Base-by-base conservation (phyloP, 2,329 filamentous ascomycete genomes). In the Neopestalotiopsis clavispora region DNA sequence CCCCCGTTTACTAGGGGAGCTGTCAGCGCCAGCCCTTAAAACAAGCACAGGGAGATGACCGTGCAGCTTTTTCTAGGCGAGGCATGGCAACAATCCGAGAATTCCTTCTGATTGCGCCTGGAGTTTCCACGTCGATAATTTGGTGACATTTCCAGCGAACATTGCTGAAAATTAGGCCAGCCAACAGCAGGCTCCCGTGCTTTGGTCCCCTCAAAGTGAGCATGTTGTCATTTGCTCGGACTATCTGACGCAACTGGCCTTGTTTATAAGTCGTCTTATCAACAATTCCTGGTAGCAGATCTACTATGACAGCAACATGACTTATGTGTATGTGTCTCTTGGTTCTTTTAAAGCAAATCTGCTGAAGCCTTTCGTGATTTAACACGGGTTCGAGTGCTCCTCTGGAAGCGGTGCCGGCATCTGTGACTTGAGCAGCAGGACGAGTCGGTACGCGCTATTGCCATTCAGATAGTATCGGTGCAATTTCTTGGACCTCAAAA, bases 391-490 rank as follows among this genome's bases (percentile, higher is more conserved):
- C 13, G 58, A 30, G 34, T 23, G 14, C n/a, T 30, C 64, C n/a
- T 40, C 58, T 10, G 61, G 61, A 13, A 68, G 52, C 5, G 64
- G 45, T 23, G 67, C 56, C 20, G 23, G 63, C 23, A 30, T 74
- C 73, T 72, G 69, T 3, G 82, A 75, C 77, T 92, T 95, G 66
- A 98, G 82, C 71, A 95, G 91, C 49, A 99, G 81, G 6, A 98
- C 90, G 65, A 99, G 84, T 57, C 96, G 88, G 79, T 96, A 99
- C 1, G 96, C 96, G 68, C 94, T 97, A 78, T 94, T 99, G 12
- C 96, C 96, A 77, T 98, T 99, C 56, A 99, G 84, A 75, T 99
- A 99, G 78, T 99, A 99, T 58, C 96, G 87, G 80, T 98, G 95
- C 66, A 99, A 82, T 70, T 94, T 93, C 81, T 99, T 99, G 70